These are phyloP conservation scores for Marchantia polymorpha DNA, from an alignment of 225 moss, liverwort and hornwort species.

Conservation along the genomic window DNA sequence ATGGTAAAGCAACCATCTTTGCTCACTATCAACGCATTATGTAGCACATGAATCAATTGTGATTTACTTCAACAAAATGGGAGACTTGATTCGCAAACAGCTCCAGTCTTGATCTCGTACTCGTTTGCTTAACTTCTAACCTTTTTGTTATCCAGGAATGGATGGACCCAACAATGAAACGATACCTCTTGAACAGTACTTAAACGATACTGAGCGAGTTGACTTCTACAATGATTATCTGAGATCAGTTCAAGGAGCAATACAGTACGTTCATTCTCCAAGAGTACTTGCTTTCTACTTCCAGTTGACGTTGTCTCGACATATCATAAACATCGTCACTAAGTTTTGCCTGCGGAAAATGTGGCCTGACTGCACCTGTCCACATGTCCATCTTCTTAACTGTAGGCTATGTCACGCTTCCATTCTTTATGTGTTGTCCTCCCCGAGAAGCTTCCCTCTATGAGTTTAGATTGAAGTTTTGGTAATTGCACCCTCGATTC, in stretches of 20 bases:
- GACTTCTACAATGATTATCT: constrained; percentile 57
- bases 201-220: constrained; percentile 51
- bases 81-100: background rate
- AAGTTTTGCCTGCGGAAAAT: background rate
- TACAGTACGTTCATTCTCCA: constrained; percentile 43
- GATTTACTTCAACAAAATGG: background rate
- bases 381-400: background rate
- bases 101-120: background rate
- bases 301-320: background rate
- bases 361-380: background rate
- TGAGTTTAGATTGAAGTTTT: background rate
- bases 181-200: constrained; percentile 32
- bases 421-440: background rate
- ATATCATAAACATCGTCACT: background rate
- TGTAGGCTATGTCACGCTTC: no score
- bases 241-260: constrained; percentile 45
- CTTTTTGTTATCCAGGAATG: constrained; percentile 50
- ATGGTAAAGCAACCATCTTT: constrained; percentile 32
- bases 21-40: background rate
- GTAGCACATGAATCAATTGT: no score
- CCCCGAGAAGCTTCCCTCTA: background rate
- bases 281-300: background rate
- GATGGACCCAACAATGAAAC: constrained; percentile 42
- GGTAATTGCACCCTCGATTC: no score
- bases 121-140: background rate